A percentile compares a stretch with the other conserved stretches of the same genome.
Conservation (phyloP, 169 alveolate species). For the Plasmodium chabaudi region DNA sequence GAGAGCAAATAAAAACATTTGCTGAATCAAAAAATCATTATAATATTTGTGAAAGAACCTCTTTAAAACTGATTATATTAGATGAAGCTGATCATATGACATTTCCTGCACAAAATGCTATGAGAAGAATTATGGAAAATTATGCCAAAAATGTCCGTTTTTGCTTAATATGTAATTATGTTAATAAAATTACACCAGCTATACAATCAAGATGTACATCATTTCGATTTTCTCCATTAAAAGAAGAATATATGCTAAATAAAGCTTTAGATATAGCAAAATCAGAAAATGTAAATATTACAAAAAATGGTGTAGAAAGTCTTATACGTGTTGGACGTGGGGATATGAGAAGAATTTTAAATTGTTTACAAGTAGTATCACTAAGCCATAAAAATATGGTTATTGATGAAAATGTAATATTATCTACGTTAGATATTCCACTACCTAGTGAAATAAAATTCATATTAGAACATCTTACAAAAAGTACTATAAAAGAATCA, state of each 20-base stretch:
- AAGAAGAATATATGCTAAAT: slow-evolving; percentile 84
- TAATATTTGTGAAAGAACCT: slow-evolving; percentile 77
- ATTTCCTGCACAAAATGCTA: slow-evolving; percentile 97
- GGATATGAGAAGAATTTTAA: slow-evolving; percentile 98
- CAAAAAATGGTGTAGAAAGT: slow-evolving; percentile 90
- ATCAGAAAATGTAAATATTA: slow-evolving; percentile 88
- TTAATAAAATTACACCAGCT: slow-evolving; percentile 97
- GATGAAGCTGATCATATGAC: slow-evolving; percentile 99
- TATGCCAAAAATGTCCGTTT: slow-evolving; percentile 97
- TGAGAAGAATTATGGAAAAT: slow-evolving; percentile 98
- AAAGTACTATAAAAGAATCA: slow-evolving; percentile 86
- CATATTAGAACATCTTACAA: slow-evolving; percentile 82
- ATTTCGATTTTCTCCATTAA: slow-evolving; percentile 94
- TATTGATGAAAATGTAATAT: slow-evolving; percentile 87
- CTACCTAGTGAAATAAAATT: slow-evolving; percentile 88
- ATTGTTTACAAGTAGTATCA: slow-evolving; percentile 93
- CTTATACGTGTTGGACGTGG: slow-evolving; percentile 95
- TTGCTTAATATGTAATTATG: slow-evolving; percentile 97
- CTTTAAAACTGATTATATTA: slow-evolving; percentile 93
- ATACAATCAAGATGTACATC: slow-evolving; percentile 98
- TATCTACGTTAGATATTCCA: slow-evolving; percentile 93
- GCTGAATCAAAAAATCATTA: slow-evolving; percentile 89
- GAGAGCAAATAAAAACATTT: slow-evolving; percentile 96
- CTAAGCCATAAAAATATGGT: slow-evolving; percentile 83
- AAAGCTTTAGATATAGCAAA: slow-evolving; percentile 90